Percentiles rank a stretch among this genome's conserved stretches.
phyloP scores from a whole-genome alignment of 495 filamentous ascomycete species.

The Achaetomiella virescens region DNA sequence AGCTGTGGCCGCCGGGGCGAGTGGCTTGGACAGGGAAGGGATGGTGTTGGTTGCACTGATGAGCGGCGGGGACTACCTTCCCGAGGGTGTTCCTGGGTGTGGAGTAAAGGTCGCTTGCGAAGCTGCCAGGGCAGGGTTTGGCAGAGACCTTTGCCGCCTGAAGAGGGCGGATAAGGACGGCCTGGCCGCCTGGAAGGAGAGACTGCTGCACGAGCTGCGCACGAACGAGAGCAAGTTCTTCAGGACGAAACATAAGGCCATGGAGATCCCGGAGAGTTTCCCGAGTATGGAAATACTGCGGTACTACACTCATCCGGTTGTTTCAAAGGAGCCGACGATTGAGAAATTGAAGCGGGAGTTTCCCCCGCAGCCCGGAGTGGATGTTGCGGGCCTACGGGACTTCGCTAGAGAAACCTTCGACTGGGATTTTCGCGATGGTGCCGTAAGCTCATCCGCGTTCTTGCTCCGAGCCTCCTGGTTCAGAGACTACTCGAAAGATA shows the following conservation, averaged over 20 bases:
- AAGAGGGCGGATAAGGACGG: conserved; percentile 45
- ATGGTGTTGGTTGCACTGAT: conserved; percentile 95
- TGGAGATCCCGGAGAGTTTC: conserved; percentile 75
- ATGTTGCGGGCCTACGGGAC: conserved; percentile 59
- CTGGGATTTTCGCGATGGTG: conserved; percentile 72
- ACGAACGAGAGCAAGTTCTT: conserved; percentile 86
- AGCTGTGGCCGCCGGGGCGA: conserved; percentile 44
- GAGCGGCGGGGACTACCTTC: conserved; percentile 92
- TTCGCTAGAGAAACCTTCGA: conserved; percentile 78
- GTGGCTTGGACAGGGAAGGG: conserved; percentile 68
- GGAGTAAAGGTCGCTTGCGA: conserved; percentile 83
- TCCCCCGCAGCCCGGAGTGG: conserved; percentile 58
- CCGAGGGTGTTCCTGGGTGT: conserved; percentile 80
- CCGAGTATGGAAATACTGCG: conserved; percentile 71
- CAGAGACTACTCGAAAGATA: conserved; percentile 51
- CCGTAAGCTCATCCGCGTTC: conserved; percentile 76
- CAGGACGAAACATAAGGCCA: conserved; percentile 60
- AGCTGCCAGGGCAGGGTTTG: conserved; percentile 85
- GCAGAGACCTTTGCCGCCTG: conserved; percentile 62
- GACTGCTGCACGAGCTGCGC: conserved; percentile 65
- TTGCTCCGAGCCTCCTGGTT: conserved; percentile 72
- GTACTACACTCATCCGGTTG: conserved; percentile 79
- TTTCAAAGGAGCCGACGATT: conserved; percentile 60
- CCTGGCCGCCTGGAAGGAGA: conserved; percentile 65
- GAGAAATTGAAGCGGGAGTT: conserved; percentile 49